Base-by-base conservation (phyloP, 495 filamentous ascomycete species). In the Hyaloscypha variabilis region DNA sequence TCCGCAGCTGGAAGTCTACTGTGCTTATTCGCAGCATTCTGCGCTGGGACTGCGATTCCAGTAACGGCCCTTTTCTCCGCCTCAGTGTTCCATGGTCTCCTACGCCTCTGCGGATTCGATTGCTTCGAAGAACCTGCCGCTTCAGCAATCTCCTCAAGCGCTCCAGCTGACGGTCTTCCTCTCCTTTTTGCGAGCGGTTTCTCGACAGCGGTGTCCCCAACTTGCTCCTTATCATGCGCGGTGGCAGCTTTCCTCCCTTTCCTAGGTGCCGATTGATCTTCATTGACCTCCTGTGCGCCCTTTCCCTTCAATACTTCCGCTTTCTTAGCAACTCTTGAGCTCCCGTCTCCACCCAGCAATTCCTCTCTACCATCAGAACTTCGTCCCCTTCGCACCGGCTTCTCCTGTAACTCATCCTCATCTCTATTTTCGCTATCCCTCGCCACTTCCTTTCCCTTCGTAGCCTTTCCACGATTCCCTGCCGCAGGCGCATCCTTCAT, bases 81-180 rank as follows among this genome's bases (percentile, higher is more conserved):
- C 31, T 54, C 60, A 30, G 60, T 64, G 24, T 63, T 54, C 19
- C 55, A 67, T 25, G 66, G 60, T 28, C 66, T 39, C 25, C 58
- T 51, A n/a, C 64, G 30, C 26, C 52, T 61, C 28, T 28, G 21
- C 4, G 49, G 8, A 17, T 63, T 63, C 50, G 23, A 51, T 42
- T 56, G 29, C 61, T 54, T 39, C 31, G 21, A 17, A 19, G 17
- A 25, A 50, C 13, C 6, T 39, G 14, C 36, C 24, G 2, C 17
- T 3, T 61, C 39, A 6, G 17, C 58, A 28, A 17, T 10, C 39
- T 46, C 39, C 11, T 46, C 17, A 46, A 46, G 11, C 19, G 4
- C 19, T 46, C 39, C 39, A 46, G 3, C 39, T 17, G 39, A 46
- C 14, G 11, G 39, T 19, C 24, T 64, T 52, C 29, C 11, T 21